A percentile compares a stretch with the other conserved stretches of the same genome.
These are phyloP conservation scores for Butyriboletus loyo DNA, from an alignment of 768 basidiomycete genomes.

Conservation along the genomic window DNA sequence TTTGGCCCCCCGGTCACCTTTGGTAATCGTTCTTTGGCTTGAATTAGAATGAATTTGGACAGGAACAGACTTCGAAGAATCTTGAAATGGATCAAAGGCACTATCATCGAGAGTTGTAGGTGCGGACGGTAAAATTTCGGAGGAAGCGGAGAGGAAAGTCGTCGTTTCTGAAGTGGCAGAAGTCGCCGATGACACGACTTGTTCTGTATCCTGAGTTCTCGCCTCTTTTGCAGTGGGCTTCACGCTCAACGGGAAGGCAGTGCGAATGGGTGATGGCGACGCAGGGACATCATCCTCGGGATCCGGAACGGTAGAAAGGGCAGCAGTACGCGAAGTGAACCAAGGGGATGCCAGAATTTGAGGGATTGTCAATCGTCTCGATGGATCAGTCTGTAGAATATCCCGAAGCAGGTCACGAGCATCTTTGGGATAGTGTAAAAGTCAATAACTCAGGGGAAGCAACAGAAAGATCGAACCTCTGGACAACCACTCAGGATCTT, in stretches of 20 bases:
- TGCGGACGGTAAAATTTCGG: conserved; percentile 47
- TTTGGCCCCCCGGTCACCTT: conserved; percentile 28
- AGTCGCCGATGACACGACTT: conserved; percentile 46
- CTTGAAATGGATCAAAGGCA: conserved; percentile 41
- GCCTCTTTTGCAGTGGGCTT: conserved; percentile 9
- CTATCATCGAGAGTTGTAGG: conserved; percentile 57
- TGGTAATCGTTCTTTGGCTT: conserved; percentile 62
- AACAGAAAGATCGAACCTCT: conserved; percentile 49
- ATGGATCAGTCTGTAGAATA: conserved; percentile 74
- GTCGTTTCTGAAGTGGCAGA: conserved; percentile 42
- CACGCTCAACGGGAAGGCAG: conserved; percentile 29
- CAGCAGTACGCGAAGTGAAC: conserved; percentile 52
- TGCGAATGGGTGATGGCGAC: conserved; percentile 32
- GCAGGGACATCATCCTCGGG: conserved; percentile 22
- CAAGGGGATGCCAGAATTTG: conserved; percentile 85
- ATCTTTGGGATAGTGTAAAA: conserved; percentile 46
- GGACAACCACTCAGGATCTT: conserved; percentile 91
- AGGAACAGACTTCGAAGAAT: conserved; percentile 13
- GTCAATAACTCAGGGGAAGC: not conserved
- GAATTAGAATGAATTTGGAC: conserved; percentile 46
- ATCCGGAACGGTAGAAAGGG: conserved; percentile 2
- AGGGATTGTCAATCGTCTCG: conserved; percentile 73
- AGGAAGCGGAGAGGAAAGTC: conserved; percentile 51
- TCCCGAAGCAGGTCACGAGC: conserved; percentile 78
- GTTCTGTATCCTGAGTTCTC: conserved; percentile 24